Percentiles rank a stretch among this genome's conserved stretches.
These are phyloP conservation scores for Meyerozyma smithsonii DNA, from an alignment of 1,139 yeast genomes.

Conservation along the genomic window DNA sequence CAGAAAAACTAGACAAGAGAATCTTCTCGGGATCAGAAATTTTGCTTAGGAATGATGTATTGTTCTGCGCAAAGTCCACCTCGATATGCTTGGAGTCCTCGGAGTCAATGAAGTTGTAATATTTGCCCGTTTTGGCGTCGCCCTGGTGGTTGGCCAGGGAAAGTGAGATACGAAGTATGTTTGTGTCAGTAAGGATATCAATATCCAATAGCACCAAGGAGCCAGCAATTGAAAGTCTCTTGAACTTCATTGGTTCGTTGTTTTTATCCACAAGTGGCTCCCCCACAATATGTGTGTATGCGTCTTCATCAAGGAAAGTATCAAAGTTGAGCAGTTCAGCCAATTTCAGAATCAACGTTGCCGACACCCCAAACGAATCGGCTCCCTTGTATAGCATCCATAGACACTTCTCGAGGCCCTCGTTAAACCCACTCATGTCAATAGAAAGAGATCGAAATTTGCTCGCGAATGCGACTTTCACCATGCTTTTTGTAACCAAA, in stretches of 20 bases:
- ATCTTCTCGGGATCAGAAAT: conserved; percentile 24
- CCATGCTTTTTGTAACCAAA: neutral
- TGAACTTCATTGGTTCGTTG: conserved; percentile 14
- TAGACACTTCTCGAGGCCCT: conserved; percentile 26
- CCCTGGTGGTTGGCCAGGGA: conserved; percentile 30
- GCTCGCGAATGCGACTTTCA: neutral
- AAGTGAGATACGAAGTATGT: conserved; percentile 27
- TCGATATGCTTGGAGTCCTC: conserved; percentile 4
- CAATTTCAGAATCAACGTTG: conserved; percentile 36
- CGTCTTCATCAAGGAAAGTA: conserved; percentile 39
- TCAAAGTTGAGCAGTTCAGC: conserved; percentile 41
- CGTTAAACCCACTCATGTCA: conserved; percentile 13
- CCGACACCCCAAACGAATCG: conserved; percentile 27
- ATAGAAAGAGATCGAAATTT: neutral
- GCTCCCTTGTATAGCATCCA: conserved; percentile 30
- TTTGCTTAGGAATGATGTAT: conserved; percentile 5
- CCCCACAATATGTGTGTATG: conserved; percentile 21
- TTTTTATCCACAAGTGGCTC: conserved; percentile 14
- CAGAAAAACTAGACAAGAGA: conserved; percentile 23
- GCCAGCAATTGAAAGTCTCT: conserved; percentile 41
- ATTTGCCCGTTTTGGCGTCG: conserved; percentile 7
- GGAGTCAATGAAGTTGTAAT: conserved; percentile 8
- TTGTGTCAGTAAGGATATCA: conserved; percentile 27
- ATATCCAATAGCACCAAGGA: conserved; percentile 39
- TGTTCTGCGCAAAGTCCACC: conserved; percentile 7